A percentile compares a stretch with the other conserved stretches of the same genome.
These are phyloP conservation scores for Graphiopsis chlorocephala DNA, from an alignment of 2,329 filamentous ascomycete species.

Conservation along the genomic window DNA sequence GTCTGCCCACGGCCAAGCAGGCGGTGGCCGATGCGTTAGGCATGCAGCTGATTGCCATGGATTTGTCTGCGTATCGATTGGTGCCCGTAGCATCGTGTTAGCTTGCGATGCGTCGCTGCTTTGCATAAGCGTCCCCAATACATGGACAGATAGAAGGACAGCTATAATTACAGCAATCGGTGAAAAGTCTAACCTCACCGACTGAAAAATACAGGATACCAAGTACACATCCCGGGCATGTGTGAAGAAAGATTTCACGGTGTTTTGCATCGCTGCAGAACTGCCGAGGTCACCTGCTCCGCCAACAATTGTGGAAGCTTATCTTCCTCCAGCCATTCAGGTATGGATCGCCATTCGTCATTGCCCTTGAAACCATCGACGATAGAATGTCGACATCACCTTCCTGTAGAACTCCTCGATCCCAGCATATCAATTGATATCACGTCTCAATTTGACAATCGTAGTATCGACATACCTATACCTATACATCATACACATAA, in stretches of 20 bases:
- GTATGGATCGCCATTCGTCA: constrained; percentile 7
- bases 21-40: not conserved
- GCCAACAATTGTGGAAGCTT: not conserved
- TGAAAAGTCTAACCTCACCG: not conserved
- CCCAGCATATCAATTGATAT: not conserved
- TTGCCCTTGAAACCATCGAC: not conserved
- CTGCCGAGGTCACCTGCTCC: constrained; percentile 6
- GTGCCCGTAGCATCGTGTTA: not conserved
- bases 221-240: not conserved
- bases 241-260: not conserved
- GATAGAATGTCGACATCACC: not conserved
- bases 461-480: not conserved
- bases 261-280: not conserved
- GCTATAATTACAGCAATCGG: not conserved
- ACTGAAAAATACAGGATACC: not conserved
- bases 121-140: not conserved
- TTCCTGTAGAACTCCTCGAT: not conserved
- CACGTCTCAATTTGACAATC: not conserved
- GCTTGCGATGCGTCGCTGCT: not conserved
- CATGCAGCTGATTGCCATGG: not conserved
- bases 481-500: not conserved
- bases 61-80: not conserved
- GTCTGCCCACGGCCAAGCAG: not conserved
- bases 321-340: not conserved
- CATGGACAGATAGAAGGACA: not conserved